Evolutionary conservation across 2,329 filamentous ascomycete genomes (phyloP).

Genomic region (Amauroascus niger): DNA sequence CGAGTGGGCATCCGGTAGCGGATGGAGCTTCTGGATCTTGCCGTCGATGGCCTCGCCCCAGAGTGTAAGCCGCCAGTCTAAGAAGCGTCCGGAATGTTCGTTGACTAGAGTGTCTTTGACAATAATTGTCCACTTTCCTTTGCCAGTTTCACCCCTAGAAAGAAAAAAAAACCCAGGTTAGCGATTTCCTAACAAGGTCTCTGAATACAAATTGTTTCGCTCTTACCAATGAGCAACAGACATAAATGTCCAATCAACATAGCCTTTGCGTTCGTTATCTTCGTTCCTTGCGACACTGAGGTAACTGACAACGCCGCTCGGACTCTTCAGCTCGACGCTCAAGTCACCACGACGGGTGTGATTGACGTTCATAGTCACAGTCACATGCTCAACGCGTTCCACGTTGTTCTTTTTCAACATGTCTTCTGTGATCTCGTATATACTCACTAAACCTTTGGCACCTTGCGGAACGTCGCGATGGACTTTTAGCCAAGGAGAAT

Average conservation of each 20-base stretch:
- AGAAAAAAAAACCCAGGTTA: too few species aligned
- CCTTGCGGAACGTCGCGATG: slow-evolving; percentile 79
- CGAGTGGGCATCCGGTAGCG: slow-evolving; percentile 72
- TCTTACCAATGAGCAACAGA: slow-evolving; percentile 87
- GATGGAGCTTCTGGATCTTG: slow-evolving; percentile 60
- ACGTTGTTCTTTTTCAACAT: slow-evolving; percentile 77
- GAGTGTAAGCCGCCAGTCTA: slow-evolving; percentile 86
- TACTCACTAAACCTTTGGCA: slow-evolving; percentile 63
- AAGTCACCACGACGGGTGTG: slow-evolving; percentile 82
- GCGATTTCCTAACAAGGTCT: not conserved
- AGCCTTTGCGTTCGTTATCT: slow-evolving; percentile 60
- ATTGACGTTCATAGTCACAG: slow-evolving; percentile 91
- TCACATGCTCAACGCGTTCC: slow-evolving; percentile 83
- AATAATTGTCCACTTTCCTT: slow-evolving; percentile 84
- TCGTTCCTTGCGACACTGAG: slow-evolving; percentile 64
- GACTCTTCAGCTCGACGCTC: slow-evolving; percentile 83
- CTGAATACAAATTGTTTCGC: not conserved
- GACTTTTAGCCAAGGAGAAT: slow-evolving; percentile 88
- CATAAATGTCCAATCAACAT: slow-evolving; percentile 98
- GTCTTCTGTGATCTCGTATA: slow-evolving; percentile 70
- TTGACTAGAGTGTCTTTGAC: slow-evolving; percentile 79
- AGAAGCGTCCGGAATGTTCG: slow-evolving; percentile 63
- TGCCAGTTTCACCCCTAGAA: slow-evolving; percentile 69
- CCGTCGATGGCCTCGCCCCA: slow-evolving; percentile 84
- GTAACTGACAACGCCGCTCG: slow-evolving; percentile 69